Evolutionary conservation across 495 filamentous ascomycete species (phyloP).

Genomic region (Xylaria scruposa): DNA sequence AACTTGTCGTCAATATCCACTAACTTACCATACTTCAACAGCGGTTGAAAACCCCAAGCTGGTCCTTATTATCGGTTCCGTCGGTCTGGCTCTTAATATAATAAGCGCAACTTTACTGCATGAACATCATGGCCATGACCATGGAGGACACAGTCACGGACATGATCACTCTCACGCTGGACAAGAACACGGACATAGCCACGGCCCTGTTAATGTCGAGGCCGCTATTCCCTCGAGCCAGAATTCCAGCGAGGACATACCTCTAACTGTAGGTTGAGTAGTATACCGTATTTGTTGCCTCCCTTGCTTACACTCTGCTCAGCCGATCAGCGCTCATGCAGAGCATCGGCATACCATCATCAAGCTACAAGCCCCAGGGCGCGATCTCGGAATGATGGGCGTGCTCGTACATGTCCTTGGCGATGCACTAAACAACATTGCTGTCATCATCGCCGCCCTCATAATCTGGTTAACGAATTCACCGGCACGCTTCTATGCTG

Average conservation of each 20-base stretch:
- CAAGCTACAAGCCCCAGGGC: constrained; percentile 39
- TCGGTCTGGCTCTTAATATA: constrained; percentile 83
- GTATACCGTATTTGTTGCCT: constrained; percentile 31
- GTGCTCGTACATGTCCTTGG: constrained; percentile 91
- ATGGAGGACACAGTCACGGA: constrained; percentile 39
- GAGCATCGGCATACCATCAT: constrained; percentile 58
- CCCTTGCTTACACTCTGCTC: constrained; percentile 59
- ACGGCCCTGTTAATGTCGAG: constrained; percentile 69
- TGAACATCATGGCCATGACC: constrained; percentile 53
- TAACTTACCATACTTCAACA: constrained; percentile 24
- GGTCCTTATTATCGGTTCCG: constrained; percentile 80
- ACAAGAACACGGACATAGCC: constrained; percentile 24
- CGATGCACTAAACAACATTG: constrained; percentile 91
- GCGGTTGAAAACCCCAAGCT: constrained; percentile 75
- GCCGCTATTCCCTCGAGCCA: constrained; percentile 55
- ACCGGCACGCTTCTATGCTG: constrained; percentile 66
- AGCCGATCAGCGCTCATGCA: constrained; percentile 64
- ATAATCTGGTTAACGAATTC: constrained; percentile 79
- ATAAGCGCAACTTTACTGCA: constrained; percentile 83
- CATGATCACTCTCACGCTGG: constrained; percentile 40
- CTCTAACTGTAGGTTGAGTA: constrained; percentile 41
- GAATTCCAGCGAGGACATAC: constrained; percentile 48
- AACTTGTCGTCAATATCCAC: neutral
- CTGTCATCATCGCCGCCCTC: constrained; percentile 85
- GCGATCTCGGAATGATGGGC: constrained; percentile 90